Percentiles rank a stretch among this genome's conserved stretches.
Evolutionary conservation across 345 rosid genomes (phyloP).

Genomic region (Clausena lansium): DNA sequence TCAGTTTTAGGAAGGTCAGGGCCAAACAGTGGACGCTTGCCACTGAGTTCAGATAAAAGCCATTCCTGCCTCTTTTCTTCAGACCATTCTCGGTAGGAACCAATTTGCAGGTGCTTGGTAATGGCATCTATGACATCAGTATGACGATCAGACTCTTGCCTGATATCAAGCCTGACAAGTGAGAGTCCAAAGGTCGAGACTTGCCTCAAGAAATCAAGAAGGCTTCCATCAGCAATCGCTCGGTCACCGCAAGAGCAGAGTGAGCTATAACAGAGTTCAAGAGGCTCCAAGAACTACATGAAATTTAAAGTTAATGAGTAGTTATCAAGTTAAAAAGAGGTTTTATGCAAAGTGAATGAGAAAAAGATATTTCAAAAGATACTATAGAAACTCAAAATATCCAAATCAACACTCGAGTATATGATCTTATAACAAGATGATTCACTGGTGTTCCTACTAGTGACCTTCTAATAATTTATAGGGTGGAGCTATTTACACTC

Average conservation of each 20-base stretch:
- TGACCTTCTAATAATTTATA: neutral
- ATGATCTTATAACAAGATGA: neutral
- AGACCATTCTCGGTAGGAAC: conserved; percentile 90
- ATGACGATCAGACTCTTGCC: conserved; percentile 97
- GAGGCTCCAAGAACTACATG: conserved; percentile 89
- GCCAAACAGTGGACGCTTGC: conserved; percentile 92
- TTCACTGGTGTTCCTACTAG: neutral
- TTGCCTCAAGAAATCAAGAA: conserved; percentile 97
- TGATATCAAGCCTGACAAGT: conserved; percentile 86
- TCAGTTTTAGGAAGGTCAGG: conserved; percentile 94
- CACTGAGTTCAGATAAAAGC: conserved; percentile 86
- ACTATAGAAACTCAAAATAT: neutral
- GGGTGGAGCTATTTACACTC: too few relatives aligned
- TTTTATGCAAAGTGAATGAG: neutral
- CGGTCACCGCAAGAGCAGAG: conserved; percentile 91
- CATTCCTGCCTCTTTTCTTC: conserved; percentile 82
- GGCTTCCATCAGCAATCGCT: conserved; percentile 96
- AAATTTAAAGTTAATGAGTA: conserved; percentile 20
- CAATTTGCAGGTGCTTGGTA: conserved; percentile 77
- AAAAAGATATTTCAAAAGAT: neutral
- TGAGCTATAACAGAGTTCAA: conserved; percentile 92
- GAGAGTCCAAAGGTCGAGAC: conserved; percentile 97
- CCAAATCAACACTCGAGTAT: neutral
- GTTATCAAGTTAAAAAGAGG: neutral
- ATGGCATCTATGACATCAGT: conserved; percentile 96